Conservation (phyloP, 2,329 filamentous ascomycete genomes). For the Orbilia oligospora region DNA sequence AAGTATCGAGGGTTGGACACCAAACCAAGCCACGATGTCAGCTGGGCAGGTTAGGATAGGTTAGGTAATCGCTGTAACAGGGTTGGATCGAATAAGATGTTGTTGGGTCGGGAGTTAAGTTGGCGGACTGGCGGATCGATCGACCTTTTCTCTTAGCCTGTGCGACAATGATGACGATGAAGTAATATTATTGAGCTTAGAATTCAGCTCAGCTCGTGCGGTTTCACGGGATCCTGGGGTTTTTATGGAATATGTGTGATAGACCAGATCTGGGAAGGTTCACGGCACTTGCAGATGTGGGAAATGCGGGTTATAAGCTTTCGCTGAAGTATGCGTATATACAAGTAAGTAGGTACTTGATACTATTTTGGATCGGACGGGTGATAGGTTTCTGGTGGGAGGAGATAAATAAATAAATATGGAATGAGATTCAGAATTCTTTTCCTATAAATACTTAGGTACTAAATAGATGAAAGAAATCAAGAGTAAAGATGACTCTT, state of each 20-base stretch:
- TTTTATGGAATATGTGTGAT: not conserved
- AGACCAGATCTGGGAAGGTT: too few relatives aligned
- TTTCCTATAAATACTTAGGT: not conserved
- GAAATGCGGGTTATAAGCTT: too few relatives aligned
- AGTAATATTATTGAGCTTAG: not conserved
- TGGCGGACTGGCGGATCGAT: slow-evolving; percentile 3
- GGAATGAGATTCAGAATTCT: not conserved
- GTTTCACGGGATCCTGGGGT: not conserved
- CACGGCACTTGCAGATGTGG: not conserved
- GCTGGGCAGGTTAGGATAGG: not conserved
- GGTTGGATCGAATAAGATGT: not conserved
- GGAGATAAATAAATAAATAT: too few relatives aligned
- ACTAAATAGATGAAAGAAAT: too few relatives aligned
- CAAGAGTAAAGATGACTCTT: too few relatives aligned
- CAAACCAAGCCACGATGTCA: slow-evolving; percentile 3
- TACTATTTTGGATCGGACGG: too few relatives aligned
- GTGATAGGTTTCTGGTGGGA: too few relatives aligned
- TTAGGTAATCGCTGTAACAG: too few relatives aligned
- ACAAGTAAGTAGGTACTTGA: too few relatives aligned
- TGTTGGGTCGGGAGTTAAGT: slow-evolving; percentile 37
- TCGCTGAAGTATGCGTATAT: too few relatives aligned
- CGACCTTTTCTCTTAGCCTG: not conserved
- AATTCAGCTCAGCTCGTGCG: not conserved
- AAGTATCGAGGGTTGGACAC: too few relatives aligned
- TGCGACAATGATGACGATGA: not conserved